phyloP scores from a whole-genome alignment of 2,329 filamentous ascomycete species.

The Scortechinia acanthostroma region DNA sequence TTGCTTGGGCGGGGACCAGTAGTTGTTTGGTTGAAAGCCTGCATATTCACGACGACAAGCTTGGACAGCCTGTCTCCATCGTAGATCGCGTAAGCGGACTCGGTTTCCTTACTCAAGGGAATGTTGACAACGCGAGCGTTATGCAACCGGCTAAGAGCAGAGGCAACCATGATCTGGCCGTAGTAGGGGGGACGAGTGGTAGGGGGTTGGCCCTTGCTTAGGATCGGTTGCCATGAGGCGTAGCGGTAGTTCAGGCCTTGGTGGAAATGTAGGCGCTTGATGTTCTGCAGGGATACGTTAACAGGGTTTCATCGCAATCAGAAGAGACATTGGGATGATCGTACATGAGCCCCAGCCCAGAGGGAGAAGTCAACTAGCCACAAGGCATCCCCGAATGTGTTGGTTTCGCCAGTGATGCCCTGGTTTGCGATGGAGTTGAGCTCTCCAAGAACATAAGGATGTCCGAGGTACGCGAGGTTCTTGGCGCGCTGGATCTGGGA shows the following conservation, averaged over 20 bases:
- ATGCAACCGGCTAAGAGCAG: constrained; percentile 3
- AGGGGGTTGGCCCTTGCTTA: constrained; percentile 5
- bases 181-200: constrained; percentile 9
- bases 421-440: constrained; percentile 9
- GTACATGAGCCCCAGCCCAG: constrained; percentile 9
- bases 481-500: constrained; percentile 6
- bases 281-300: constrained; percentile 5
- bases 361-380: constrained; percentile 10
- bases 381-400: constrained; percentile 9
- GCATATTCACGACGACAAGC: neutral
- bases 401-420: constrained; percentile 7
- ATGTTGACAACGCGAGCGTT: constrained; percentile 5
- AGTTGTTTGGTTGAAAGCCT: neutral
- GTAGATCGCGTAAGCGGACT: neutral
- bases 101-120: neutral
- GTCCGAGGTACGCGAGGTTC: constrained; percentile 8
- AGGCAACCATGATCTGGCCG: constrained; percentile 10
- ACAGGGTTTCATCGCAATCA: too few relatives aligned
- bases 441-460: constrained; percentile 8
- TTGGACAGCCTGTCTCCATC: neutral
- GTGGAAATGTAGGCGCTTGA: constrained; percentile 10
- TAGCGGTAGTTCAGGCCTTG: constrained; percentile 11
- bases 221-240: constrained; percentile 10
- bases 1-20: neutral
- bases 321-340: neutral